Percentiles rank a stretch among this genome's conserved stretches.
These are phyloP conservation scores for Tephrocybe sp. DNA, from an alignment of 768 basidiomycete genomes.

Conservation along the genomic window DNA sequence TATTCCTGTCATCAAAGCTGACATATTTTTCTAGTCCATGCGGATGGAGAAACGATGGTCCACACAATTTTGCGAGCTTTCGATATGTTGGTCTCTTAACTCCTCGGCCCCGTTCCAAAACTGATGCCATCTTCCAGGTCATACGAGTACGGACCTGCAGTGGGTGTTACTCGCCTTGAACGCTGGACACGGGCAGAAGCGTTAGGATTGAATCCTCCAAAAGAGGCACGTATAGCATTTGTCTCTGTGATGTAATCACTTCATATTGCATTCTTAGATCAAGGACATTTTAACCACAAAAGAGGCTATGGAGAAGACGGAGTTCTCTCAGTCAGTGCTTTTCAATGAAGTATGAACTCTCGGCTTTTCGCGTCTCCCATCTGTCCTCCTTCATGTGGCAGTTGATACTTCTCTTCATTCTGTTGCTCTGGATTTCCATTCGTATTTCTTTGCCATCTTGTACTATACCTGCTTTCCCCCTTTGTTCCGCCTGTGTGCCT, in stretches of 20 bases:
- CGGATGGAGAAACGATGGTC: constrained; percentile 55
- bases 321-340: constrained; percentile 65
- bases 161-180: constrained; percentile 77
- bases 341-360: constrained; percentile 37
- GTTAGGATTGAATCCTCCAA: constrained; percentile 77
- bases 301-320: constrained; percentile 52
- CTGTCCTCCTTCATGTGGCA: neutral
- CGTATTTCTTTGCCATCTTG: neutral
- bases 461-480: neutral
- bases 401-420: neutral
- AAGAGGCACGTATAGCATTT: constrained; percentile 49
- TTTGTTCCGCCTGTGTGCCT: no score
- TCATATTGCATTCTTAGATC: constrained; percentile 46
- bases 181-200: constrained; percentile 84
- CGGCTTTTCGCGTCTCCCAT: neutral
- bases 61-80: constrained; percentile 77
- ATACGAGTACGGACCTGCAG: constrained; percentile 78
- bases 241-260: neutral
- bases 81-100: constrained; percentile 52
- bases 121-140: constrained; percentile 39
- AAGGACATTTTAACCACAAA: constrained; percentile 72
- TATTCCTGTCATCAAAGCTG: neutral
- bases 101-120: neutral
- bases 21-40: constrained; percentile 54
- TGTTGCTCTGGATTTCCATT: neutral